Percentiles rank a stretch among this genome's conserved stretches.
Evolutionary conservation across 2,329 filamentous ascomycete species (phyloP).

Genomic region (Plenodomus biglobosus): DNA sequence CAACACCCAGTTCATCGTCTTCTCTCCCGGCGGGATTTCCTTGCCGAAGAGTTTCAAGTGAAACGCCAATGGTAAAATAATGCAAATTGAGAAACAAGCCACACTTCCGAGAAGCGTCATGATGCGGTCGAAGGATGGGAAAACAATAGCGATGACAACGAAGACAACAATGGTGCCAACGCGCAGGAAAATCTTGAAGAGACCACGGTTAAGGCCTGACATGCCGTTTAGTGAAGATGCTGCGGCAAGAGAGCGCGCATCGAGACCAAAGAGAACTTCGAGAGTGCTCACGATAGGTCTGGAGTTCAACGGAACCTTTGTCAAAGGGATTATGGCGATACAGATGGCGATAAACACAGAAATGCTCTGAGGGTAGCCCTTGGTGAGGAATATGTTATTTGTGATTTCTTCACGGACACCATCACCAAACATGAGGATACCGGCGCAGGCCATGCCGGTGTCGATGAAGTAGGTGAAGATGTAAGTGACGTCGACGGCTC

Average conservation of each 20-base stretch:
- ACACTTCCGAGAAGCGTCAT: conserved; percentile 90
- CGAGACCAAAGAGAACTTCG: conserved; percentile 78
- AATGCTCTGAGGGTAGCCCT: conserved; percentile 71
- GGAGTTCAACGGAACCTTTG: conserved; percentile 89
- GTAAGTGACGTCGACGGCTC: conserved; percentile 78
- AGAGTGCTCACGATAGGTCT: conserved; percentile 84
- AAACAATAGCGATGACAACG: conserved; percentile 70
- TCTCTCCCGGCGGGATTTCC: conserved; percentile 66
- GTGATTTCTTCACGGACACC: conserved; percentile 86
- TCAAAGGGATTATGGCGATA: conserved; percentile 89
- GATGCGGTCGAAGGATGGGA: conserved; percentile 83
- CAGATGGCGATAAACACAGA: conserved; percentile 82
- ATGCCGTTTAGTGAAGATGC: conserved; percentile 55
- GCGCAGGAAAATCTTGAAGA: conserved; percentile 64
- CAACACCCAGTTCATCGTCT: conserved; percentile 66
- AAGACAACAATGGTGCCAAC: conserved; percentile 70
- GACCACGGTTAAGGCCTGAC: conserved; percentile 58
- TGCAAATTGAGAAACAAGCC: conserved; percentile 90
- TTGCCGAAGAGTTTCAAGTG: conserved; percentile 85
- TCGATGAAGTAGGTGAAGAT: conserved; percentile 84
- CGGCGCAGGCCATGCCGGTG: conserved; percentile 75
- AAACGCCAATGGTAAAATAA: conserved; percentile 85
- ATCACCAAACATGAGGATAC: conserved; percentile 93
- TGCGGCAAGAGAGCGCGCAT: conserved; percentile 56
- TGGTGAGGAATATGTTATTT: conserved; percentile 76